These are phyloP conservation scores for Alternaria postmessia DNA, from an alignment of 2,329 filamentous ascomycete genomes.

Conservation along the genomic window DNA sequence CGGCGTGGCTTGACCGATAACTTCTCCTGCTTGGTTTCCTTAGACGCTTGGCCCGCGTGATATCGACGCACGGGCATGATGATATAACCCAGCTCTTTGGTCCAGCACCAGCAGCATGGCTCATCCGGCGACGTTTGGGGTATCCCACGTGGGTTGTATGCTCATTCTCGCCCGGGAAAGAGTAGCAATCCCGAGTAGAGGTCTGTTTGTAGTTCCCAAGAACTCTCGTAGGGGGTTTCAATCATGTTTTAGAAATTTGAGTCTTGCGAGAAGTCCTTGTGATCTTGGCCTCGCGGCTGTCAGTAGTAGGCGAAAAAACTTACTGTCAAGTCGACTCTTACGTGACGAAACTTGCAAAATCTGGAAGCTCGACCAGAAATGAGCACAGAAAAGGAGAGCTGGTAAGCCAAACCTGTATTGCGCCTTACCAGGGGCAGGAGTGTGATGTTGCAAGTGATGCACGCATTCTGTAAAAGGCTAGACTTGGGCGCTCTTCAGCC, in stretches of 20 bases:
- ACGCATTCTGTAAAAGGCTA: not conserved
- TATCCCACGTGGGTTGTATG: not conserved
- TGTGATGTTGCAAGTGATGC: not conserved
- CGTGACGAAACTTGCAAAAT: not conserved
- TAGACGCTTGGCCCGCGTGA: not conserved
- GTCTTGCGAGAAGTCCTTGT: not conserved
- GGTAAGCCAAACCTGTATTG: not conserved
- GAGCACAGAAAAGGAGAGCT: not conserved
- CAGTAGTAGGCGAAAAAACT: not conserved
- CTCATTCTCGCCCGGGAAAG: not conserved
- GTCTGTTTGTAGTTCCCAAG: not conserved
- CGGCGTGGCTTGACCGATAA: not conserved
- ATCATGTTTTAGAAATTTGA: not conserved
- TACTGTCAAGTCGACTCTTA: not conserved
- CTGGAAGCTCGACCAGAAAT: not conserved
- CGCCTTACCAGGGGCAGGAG: not conserved
- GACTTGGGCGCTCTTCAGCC: not conserved
- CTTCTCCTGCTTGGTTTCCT: not conserved
- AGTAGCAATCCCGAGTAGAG: not conserved
- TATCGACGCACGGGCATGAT: not conserved
- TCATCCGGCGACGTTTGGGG: not conserved
- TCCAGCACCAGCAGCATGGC: not conserved
- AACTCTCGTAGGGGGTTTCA: not conserved
- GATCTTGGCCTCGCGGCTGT: not conserved
- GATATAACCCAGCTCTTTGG: not conserved